Conservation (phyloP, 2,329 filamentous ascomycete species). For the Cercospora sp. region DNA sequence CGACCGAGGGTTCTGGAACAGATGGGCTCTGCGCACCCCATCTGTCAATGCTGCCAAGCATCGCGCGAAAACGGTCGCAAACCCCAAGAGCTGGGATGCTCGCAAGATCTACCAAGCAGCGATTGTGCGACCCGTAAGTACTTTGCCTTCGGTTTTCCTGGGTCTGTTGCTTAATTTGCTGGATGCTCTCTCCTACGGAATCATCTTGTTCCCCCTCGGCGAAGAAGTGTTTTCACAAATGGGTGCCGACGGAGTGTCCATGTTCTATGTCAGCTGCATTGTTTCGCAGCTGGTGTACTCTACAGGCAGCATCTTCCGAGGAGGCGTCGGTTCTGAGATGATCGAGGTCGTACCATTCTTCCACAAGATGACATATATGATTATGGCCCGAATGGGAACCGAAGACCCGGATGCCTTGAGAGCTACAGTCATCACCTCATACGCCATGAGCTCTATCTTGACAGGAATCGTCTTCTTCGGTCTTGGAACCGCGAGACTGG, state of each 20-base stretch:
- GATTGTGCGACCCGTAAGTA: constrained; percentile 67
- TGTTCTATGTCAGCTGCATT: constrained; percentile 98
- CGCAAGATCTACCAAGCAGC: constrained; percentile 64
- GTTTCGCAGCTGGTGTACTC: constrained; percentile 91
- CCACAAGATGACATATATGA: constrained; percentile 94
- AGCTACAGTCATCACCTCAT: constrained; percentile 90
- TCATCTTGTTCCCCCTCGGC: constrained; percentile 84
- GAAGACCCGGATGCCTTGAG: constrained; percentile 83
- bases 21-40: constrained; percentile 35
- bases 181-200: constrained; percentile 93
- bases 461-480: constrained; percentile 90
- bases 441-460: constrained; percentile 84
- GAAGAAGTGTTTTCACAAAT: constrained; percentile 81
- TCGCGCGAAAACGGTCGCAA: constrained; percentile 44
- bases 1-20: constrained; percentile 33
- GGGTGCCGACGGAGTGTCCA: constrained; percentile 91
- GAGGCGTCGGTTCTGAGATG: constrained; percentile 92
- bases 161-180: constrained; percentile 89
- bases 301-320: constrained; percentile 82
- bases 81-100: constrained; percentile 72
- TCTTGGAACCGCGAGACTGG: constrained; percentile 83
- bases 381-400: constrained; percentile 74
- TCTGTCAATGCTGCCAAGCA: constrained; percentile 25
- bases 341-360: constrained; percentile 99
- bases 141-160: constrained; percentile 82